Evolutionary conservation across 2,329 filamentous ascomycete species (phyloP).

Genomic region (Alternaria panax): DNA sequence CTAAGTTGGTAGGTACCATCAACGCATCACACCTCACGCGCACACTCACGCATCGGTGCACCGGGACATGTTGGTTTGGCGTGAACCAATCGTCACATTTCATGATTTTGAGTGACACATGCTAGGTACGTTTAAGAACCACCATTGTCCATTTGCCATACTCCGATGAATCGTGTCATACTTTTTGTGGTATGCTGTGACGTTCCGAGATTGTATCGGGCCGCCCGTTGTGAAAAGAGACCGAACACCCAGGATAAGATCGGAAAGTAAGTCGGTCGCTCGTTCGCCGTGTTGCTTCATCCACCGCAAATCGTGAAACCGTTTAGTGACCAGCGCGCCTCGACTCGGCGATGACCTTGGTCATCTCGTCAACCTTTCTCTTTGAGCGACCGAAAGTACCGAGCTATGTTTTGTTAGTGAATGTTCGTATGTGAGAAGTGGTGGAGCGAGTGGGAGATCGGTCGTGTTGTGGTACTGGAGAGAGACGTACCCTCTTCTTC

Average conservation of each 20-base stretch:
- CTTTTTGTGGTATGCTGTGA: conserved; percentile 38
- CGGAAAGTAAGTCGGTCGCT: conserved; percentile 36
- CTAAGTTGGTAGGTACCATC: conserved; percentile 55
- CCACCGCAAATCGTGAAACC: conserved; percentile 32
- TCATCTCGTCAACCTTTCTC: conserved; percentile 99
- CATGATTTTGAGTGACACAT: conserved; percentile 46
- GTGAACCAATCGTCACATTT: conserved; percentile 50
- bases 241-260: conserved; percentile 47
- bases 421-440: conserved; percentile 8
- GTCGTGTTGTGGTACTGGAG: conserved; percentile 2
- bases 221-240: conserved; percentile 44
- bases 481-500: conserved; percentile 88
- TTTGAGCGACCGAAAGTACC: conserved; percentile 98
- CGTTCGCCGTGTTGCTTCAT: conserved; percentile 37
- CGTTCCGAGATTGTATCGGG: conserved; percentile 39
- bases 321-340: conserved; percentile 76
- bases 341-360: conserved; percentile 95
- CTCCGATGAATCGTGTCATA: conserved; percentile 44
- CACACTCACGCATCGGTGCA: conserved; percentile 5
- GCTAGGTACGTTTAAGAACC: conserved; percentile 40
- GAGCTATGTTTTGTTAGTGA: conserved; percentile 66
- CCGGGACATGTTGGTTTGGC: conserved; percentile 27
- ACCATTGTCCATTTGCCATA: conserved; percentile 41
- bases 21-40: conserved; percentile 2
- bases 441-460: conserved; percentile 3